phyloP scores from a whole-genome alignment of 2,329 filamentous ascomycete species.

The Rhinocladiella mackenziei region DNA sequence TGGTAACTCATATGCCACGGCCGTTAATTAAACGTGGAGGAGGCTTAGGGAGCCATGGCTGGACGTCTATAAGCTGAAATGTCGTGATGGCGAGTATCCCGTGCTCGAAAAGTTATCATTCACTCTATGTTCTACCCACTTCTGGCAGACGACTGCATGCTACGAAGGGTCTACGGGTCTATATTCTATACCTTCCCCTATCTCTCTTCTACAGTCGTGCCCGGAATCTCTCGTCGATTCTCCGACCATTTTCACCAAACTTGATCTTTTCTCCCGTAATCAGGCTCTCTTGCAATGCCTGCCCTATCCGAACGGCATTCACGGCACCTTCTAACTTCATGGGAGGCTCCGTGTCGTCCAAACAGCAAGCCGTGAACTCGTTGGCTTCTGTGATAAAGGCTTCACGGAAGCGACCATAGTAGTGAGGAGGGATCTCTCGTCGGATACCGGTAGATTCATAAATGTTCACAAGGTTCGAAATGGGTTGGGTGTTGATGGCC shows the following conservation, averaged over 20 bases:
- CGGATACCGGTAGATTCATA: conserved; percentile 51
- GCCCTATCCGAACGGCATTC: conserved; percentile 56
- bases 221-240: no score
- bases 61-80: no score
- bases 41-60: no score
- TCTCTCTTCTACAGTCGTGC: no score
- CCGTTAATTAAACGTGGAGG: no score
- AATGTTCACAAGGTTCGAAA: conserved; percentile 53
- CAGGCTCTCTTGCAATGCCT: conserved; percentile 56
- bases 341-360: conserved; percentile 54
- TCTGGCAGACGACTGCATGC: no score
- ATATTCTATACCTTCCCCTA: no score
- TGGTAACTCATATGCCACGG: no score
- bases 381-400: conserved; percentile 63
- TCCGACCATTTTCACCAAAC: conserved; percentile 58
- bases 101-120: no score
- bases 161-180: no score
- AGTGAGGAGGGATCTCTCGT: conserved; percentile 58
- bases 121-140: no score
- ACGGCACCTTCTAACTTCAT: conserved; percentile 57
- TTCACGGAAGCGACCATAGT: conserved; percentile 59
- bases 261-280: conserved; percentile 54
- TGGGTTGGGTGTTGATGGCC: conserved; percentile 57
- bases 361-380: conserved; percentile 57
- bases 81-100: no score